Percentiles rank a stretch among this genome's conserved stretches.
Evolutionary conservation across 2,329 filamentous ascomycete genomes (phyloP).

Genomic region (Lecanicillium sp.): DNA sequence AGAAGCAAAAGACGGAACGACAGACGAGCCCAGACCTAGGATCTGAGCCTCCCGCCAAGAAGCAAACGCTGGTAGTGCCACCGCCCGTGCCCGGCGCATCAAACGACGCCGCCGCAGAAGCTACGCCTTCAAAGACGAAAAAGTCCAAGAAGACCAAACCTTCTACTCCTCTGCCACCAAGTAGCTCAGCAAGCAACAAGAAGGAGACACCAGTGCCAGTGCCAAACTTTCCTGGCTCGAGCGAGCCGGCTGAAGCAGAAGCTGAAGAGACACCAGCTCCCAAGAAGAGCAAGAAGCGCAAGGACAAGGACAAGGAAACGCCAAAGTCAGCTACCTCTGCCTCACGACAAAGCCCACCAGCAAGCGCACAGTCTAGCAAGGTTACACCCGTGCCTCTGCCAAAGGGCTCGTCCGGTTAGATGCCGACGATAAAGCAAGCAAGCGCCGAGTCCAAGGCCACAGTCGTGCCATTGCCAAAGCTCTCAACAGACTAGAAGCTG

Average conservation of each 20-base stretch:
- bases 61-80: slow-evolving; percentile 23
- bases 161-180: background rate
- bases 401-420: background rate
- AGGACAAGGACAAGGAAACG: slow-evolving; percentile 19
- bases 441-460: background rate
- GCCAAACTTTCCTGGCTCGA: slow-evolving; percentile 22
- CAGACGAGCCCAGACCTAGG: slow-evolving; percentile 24
- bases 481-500: no score
- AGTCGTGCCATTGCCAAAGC: no score
- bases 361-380: slow-evolving; percentile 10
- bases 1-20: slow-evolving; percentile 28
- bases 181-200: slow-evolving; percentile 8
- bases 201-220: slow-evolving; percentile 21
- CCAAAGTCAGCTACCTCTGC: slow-evolving; percentile 11
- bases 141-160: slow-evolving; percentile 5
- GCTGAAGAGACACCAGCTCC: slow-evolving; percentile 11
- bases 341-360: slow-evolving; percentile 12
- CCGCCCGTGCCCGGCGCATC: slow-evolving; percentile 19
- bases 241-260: background rate
- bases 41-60: slow-evolving; percentile 20
- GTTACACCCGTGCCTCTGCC: background rate
- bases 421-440: background rate
- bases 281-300: slow-evolving; percentile 23
- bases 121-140: slow-evolving; percentile 8
- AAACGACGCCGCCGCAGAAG: slow-evolving; percentile 6